Evolutionary conservation across 306 rosid species (phyloP), one percentile per base, ranked within the genome.

Genomic region (Phaseolus lunatus): DNA sequence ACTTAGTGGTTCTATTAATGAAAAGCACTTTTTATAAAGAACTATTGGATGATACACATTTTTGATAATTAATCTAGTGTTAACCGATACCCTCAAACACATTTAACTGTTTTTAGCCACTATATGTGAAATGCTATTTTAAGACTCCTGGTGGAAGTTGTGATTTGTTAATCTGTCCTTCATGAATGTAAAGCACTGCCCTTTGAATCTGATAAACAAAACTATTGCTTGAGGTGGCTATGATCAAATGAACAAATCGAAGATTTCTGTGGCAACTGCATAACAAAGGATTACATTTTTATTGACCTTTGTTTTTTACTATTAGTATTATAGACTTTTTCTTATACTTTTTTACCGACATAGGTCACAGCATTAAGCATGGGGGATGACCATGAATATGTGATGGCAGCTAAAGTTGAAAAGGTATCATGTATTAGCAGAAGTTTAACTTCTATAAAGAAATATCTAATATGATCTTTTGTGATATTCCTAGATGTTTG

Each of bases 351-450:
- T 83, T 67, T 67, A 47, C 57, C 76, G 82, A 41, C 75, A 27
- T 76, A 95, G 97, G 92, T 80, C 53, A 69, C 91, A n/a, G 85
- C 90, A 45, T 84, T 90, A 78, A 95, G 98, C 84, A 92, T 95
- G 98, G 98, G 97, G 22, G 89, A 87, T 81, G 89, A 80, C 59
- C 88, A 92, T 75, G 98, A 92, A 82, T 88, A 81, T 83, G 98
- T 84, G 81, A 85, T 95, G 85, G 97, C 97, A 33, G 80, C 90
- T 70, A 95, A 92, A 88, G 93, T 95, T 76, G 93, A 95, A 73
- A 89, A 92, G 96, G 98, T 87, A 78, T 73, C 69, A 29, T 18
- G 23, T 69, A 33, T 63, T 61, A 50, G 45, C 63, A 44, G 73
- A 56, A 18, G 5, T 26, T 54, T 41, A 43, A 44, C 72, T 66